Evolutionary conservation across 345 rosid species (phyloP), one percentile per base, ranked within the genome.

Genomic region (Eucalyptus shirleyi): DNA sequence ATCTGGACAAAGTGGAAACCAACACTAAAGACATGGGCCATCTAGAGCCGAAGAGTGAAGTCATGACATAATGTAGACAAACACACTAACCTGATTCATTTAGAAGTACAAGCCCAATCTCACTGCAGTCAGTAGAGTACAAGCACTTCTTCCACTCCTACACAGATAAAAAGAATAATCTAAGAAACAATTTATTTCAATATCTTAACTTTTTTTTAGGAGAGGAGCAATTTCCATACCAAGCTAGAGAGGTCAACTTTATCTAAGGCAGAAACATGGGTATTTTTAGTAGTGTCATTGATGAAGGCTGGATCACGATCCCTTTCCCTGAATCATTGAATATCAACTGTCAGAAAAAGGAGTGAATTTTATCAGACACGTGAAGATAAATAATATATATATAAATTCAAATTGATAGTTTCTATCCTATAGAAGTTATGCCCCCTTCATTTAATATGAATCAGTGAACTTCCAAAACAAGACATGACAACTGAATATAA

Each of bases 51-150:
- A 56, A 86, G 59, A 26, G 44, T 56, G 60, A 51, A 56, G 50
- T 50, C 50, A 72, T 17, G 21, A 87, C 81, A 32, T 87, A 50
- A 45, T 77, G 44, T 72, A n/a, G 19, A 55, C 17, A 30, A 87
- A 24, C 67, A 89, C 83, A 93, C 93, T 86, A 83, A 96, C 97
- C 98, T 90, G 97, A 91, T 89, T 92, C 96, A 91, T 91, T 94
- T 88, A 95, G 87, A 89, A 88, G 91, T 47, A 98, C 99, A 82
- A 96, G 95, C 90, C 99, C 97, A 90, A 95, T 93, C 93, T 98
- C 98, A 90, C 99, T 92, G 94, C 96, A 96, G 92, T 96, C 99
- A 10, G 98, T 95, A 81, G 96, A 93, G 94, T 95, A 95, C 89
- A 96, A 93, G 90, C 95, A 92, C 87, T 91, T 94, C 90, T 91